Percentiles rank a stretch among this genome's conserved stretches.
Evolutionary conservation across 371 early-diverging fungal genomes (phyloP).

Genomic region (Dinochytrium kinnereticum): DNA sequence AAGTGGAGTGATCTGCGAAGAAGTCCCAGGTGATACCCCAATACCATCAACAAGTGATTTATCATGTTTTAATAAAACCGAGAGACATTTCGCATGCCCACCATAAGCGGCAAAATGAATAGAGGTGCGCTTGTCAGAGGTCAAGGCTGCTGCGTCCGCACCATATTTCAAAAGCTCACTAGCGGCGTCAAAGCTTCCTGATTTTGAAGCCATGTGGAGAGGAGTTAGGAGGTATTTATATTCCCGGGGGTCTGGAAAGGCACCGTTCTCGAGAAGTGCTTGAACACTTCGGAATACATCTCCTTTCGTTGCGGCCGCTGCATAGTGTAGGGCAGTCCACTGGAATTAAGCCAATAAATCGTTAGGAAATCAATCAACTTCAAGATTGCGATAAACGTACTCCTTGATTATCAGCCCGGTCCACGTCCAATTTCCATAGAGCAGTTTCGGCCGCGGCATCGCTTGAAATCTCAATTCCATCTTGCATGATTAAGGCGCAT

Average conservation of each 20-base stretch:
- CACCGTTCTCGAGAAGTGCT: slow-evolving; percentile 12
- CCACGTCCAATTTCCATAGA: neutral
- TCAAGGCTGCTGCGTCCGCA: slow-evolving; percentile 15
- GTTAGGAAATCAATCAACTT: neutral
- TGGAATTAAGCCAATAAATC: neutral
- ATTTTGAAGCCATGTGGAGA: slow-evolving; percentile 35
- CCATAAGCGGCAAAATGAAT: slow-evolving; percentile 32
- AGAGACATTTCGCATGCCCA: slow-evolving; percentile 20
- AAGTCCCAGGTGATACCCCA: neutral
- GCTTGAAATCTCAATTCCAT: neutral
- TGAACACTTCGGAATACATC: slow-evolving; percentile 15
- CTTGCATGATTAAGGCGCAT: slow-evolving; percentile 6
- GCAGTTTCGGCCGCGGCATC: neutral
- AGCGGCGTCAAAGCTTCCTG: slow-evolving; percentile 20
- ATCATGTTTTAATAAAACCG: slow-evolving; percentile 1
- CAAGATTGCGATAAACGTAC: neutral
- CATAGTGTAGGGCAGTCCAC: slow-evolving; percentile 38
- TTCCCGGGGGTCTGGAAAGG: slow-evolving; percentile 21
- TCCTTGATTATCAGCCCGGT: neutral
- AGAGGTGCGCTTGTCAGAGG: slow-evolving; percentile 28
- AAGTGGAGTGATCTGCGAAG: slow-evolving; percentile 17
- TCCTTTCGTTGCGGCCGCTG: slow-evolving; percentile 27
- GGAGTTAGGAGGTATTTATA: slow-evolving; percentile 29
- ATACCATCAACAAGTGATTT: slow-evolving; percentile 5
- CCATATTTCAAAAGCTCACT: slow-evolving; percentile 15